Base-by-base conservation (phyloP, 2,329 filamentous ascomycete genomes). In the Trichoderma sp. region DNA sequence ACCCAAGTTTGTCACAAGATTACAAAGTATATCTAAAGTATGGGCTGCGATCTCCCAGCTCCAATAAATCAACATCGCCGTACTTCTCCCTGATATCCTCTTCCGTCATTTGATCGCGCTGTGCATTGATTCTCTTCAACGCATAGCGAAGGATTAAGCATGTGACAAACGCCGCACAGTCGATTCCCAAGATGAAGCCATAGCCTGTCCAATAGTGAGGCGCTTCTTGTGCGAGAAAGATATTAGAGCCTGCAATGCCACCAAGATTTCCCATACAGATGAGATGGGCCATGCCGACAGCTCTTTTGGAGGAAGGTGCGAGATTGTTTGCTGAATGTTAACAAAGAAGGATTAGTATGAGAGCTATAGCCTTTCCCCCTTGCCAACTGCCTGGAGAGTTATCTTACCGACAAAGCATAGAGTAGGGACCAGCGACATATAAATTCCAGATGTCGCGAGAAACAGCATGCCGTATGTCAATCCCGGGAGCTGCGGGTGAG, bases 171-270 rank as follows among this genome's bases (percentile, higher is more conserved):
- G 34, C 34, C 13, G 1, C 13, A 36, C 34, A 36, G 13, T 36
- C 34, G 34, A 36, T 36, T 36, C 2, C 34, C 34, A 36, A 36
- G 34, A 36, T 36, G 17, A 67, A 67, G 3, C 50, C 64, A 39
- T 57, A 67, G 6, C 64, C 64, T 50, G 53, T 55, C 64, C 50
- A 67, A 50, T 67, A 67, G 15, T 67, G 47, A 9, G 64, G 64
- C 20, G 64, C 50, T 23, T 58, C 47, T 23, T 36, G 6, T 5
- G 50, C 20, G 15, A 67, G 64, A 58, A 57, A 67, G 20, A 67
- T 58, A 1, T 67, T 67, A 23, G 64, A 39, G 50, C 64, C 64
- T 28, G 53, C 39, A n/a, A 43, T 43, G 17, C 39, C 39, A 43
- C 39, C 39, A 43, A 43, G 39, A n/a, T 43, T 43, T 43, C 39